Evolutionary conservation across 1,139 yeast species (phyloP), one percentile per base, ranked within the genome.

Genomic region (Yamadazyma blattariae): DNA sequence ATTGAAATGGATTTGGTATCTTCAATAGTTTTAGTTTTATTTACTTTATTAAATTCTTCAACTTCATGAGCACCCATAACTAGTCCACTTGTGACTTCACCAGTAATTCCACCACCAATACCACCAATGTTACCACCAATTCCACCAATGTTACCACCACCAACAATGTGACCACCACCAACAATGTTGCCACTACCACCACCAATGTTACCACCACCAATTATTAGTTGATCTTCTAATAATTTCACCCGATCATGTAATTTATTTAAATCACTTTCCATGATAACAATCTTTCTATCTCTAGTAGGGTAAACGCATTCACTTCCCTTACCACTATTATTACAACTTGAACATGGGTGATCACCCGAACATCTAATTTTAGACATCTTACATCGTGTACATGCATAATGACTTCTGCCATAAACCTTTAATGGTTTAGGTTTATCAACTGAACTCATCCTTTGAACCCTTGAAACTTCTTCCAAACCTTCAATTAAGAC

Each of bases 231-330:
- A n/a, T n/a, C n/a, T 39, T 72, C 75, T 35, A 71, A 54, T 21
- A 54, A 51, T 30, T 53, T 56, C n/a, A 74, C 64, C 21, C 67
- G 55, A 27, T 59, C 63, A 43, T 72, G 71, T 18, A 75, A 54
- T 30, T 57, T 56, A 35, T 68, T 57, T 39, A 74, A 52, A 31
- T 74, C 79, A 37, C 74, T 66, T 52, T 74, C 79, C 65, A 71
- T 61, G 21, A 75, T 63, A 31, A 74, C 71, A 25, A 75, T 69
- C 47, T 74, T 71, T 22, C 80, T 55, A 48, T 74, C 78, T 32
- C 71, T 63, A 25, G 59, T 56, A 1, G 79, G 78, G 43, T 76
- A 77, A 3, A 57, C 52, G 44, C 82, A 77, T 7, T 51, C 61
- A 29, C 52, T 56, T 9, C 55, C 60, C 37, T 61, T 63, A 27